phyloP scores from a whole-genome alignment of 768 basidiomycete genomes.

The Dendrothele bispora region DNA sequence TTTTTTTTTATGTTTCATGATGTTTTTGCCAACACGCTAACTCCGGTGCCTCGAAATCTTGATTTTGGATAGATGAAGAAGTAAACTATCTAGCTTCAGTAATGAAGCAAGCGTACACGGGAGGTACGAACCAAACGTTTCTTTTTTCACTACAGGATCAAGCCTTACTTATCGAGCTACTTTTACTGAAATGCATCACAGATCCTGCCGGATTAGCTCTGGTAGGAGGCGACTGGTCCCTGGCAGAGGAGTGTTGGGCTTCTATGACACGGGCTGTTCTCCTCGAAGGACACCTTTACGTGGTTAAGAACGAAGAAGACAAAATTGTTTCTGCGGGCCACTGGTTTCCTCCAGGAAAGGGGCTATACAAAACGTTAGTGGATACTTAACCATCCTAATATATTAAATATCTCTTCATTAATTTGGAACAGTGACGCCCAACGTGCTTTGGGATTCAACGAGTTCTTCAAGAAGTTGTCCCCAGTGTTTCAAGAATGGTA shows the following conservation, averaged over 20 bases:
- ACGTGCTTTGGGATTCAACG: background rate
- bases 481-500: background rate
- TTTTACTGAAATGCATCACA: no score
- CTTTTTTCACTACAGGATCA: no score
- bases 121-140: no score
- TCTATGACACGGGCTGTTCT: background rate
- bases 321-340: background rate
- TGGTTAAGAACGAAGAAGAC: background rate
- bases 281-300: background rate
- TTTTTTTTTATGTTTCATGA: no score
- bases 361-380: constrained; percentile 1
- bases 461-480: background rate
- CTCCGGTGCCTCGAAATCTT: no score
- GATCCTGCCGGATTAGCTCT: no score
- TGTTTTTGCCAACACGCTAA: no score
- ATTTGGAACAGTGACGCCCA: constrained; percentile 2
- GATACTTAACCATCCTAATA: background rate
- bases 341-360: constrained; percentile 6
- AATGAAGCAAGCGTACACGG: no score
- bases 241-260: background rate
- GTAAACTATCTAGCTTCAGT: no score
- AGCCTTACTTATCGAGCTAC: no score
- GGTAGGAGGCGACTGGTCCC: background rate
- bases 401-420: no score
- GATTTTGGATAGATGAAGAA: no score